Evolutionary conservation across 345 rosid genomes (phyloP).

Genomic region (Draba incana): DNA sequence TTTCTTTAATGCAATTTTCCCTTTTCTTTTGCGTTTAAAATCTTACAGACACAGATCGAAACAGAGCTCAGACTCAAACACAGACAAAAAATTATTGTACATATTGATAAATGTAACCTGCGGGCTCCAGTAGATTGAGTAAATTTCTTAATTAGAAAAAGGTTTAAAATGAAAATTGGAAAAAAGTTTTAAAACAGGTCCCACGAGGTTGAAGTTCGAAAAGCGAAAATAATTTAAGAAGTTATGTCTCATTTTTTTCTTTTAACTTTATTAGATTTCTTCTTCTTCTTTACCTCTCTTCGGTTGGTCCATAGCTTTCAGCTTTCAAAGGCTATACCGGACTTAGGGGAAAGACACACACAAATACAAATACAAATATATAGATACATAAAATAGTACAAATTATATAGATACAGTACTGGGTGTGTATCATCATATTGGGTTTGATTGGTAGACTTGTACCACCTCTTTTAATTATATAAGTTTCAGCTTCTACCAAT

Average conservation of each 20-base stretch:
- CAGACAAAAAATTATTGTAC: not conserved
- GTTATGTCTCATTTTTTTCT: conserved; percentile 17
- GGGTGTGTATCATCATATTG: conserved; percentile 13
- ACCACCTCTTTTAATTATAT: too few relatives aligned
- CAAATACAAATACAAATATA: conserved; percentile 19
- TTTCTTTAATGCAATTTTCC: too few relatives aligned
- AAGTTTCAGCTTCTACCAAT: too few relatives aligned
- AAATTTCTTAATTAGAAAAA: conserved; percentile 21
- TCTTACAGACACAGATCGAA: too few relatives aligned
- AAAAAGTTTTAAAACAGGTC: conserved; percentile 21
- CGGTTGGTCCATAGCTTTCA: conserved; percentile 39
- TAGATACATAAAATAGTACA: conserved; percentile 1
- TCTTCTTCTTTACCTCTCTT: conserved; percentile 34
- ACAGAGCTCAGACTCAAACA: too few relatives aligned
- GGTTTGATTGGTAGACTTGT: too few relatives aligned
- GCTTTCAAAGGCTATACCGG: conserved; percentile 13
- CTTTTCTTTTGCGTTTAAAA: too few relatives aligned
- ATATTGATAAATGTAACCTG: conserved; percentile 27
- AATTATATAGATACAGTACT: not conserved
- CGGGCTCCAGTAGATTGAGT: conserved; percentile 19
- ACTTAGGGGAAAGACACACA: conserved; percentile 19
- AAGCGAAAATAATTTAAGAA: conserved; percentile 29
- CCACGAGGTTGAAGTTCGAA: conserved; percentile 35
- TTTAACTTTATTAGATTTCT: conserved; percentile 29
- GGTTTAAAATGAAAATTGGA: not conserved